A percentile compares a stretch with the other conserved stretches of the same genome.
phyloP scores from a whole-genome alignment of 2,329 filamentous ascomycete species.

The Balansia obtecta region DNA sequence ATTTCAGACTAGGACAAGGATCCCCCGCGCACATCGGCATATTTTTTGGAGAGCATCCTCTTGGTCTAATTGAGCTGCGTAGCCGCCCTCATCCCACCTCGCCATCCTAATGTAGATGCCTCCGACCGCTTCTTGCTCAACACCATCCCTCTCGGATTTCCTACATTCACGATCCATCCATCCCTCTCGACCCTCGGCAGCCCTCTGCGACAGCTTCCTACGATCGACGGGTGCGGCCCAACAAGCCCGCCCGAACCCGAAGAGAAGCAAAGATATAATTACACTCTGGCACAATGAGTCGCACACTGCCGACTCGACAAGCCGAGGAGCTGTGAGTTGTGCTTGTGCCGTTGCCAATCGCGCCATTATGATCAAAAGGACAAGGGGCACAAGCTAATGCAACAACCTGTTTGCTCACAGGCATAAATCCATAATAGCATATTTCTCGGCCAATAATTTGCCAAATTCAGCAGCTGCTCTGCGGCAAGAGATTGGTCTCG shows the following conservation, averaged over 20 bases:
- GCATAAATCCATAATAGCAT: slow-evolving; percentile 89
- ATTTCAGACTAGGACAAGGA: background rate
- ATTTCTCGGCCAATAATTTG: slow-evolving; percentile 64
- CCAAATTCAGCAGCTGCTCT: slow-evolving; percentile 57
- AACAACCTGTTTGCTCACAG: slow-evolving; percentile 28
- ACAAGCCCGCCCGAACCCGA: background rate
- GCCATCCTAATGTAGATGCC: background rate
- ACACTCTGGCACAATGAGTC: slow-evolving; percentile 42
- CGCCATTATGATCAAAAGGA: background rate
- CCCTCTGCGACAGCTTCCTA: background rate
- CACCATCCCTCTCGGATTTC: background rate
- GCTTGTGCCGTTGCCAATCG: slow-evolving; percentile 6
- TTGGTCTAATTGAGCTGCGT: background rate
- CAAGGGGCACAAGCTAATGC: background rate
- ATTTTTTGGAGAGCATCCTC: background rate
- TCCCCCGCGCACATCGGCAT: background rate
- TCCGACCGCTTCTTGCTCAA: slow-evolving; percentile 6
- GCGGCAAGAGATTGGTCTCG: slow-evolving; percentile 63
- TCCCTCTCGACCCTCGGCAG: background rate
- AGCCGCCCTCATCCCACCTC: background rate
- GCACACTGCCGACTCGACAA: slow-evolving; percentile 65
- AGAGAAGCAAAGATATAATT: background rate
- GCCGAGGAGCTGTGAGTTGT: slow-evolving; percentile 73
- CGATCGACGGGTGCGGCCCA: slow-evolving; percentile 1
- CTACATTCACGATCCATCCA: background rate